These are phyloP conservation scores for Triadica sebifera DNA, from an alignment of 345 rosid species.

Conservation along the genomic window DNA sequence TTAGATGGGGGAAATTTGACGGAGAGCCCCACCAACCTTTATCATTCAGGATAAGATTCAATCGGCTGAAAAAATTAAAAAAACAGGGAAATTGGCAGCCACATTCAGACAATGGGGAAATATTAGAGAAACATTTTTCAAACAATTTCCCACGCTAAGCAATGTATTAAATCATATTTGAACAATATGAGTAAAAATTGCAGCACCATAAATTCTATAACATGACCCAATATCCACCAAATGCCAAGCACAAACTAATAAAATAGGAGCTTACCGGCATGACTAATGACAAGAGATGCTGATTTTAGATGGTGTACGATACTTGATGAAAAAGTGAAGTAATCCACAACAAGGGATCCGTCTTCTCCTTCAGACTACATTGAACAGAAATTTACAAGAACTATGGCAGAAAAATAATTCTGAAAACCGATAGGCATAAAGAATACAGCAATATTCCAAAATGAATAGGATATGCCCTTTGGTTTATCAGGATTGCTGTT, in stretches of 20 bases:
- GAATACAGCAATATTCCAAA: neutral
- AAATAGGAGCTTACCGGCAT: slow-evolving; percentile 53
- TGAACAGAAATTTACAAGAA: neutral
- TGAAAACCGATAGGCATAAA: neutral
- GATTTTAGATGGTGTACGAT: slow-evolving; percentile 74
- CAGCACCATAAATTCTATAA: neutral
- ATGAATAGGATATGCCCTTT: neutral
- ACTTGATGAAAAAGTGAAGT: slow-evolving; percentile 87
- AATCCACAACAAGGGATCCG: slow-evolving; percentile 67
- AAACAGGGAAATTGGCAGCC: slow-evolving; percentile 46
- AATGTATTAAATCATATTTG: neutral
- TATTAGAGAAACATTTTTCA: neutral
- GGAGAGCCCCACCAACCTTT: neutral
- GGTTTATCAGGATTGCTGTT: neutral
- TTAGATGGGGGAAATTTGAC: neutral
- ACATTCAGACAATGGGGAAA: too few species aligned
- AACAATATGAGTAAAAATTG: neutral
- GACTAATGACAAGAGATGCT: slow-evolving; percentile 91
- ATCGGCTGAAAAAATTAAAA: neutral
- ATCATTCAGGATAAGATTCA: too few species aligned
- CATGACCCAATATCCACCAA: neutral
- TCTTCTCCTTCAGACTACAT: slow-evolving; percentile 44
- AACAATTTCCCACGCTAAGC: neutral
- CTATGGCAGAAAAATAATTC: neutral
- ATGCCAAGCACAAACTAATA: slow-evolving; percentile 40